These are phyloP conservation scores for Musa acuminata DNA, from an alignment of 176 grass and related monocot species.

Conservation along the genomic window DNA sequence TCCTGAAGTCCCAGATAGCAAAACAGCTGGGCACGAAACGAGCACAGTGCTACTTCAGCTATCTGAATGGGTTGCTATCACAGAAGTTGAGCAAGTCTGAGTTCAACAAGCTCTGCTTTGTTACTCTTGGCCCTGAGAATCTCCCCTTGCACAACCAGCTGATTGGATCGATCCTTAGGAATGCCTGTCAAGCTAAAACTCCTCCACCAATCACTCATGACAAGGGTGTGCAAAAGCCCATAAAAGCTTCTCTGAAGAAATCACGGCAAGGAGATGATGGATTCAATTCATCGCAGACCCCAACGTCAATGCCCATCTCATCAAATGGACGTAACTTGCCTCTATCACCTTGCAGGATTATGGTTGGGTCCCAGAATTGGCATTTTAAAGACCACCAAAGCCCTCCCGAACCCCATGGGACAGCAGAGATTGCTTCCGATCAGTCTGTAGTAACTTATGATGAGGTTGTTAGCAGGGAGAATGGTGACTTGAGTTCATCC, in stretches of 20 bases:
- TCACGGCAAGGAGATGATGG: conserved; percentile 13
- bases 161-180: conserved; percentile 50
- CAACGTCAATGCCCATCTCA: background rate
- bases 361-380: background rate
- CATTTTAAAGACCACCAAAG: conserved; percentile 36
- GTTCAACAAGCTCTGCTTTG: conserved; percentile 58
- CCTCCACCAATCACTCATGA: conserved; percentile 25
- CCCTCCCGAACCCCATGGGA: conserved; percentile 27
- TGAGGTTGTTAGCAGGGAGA: conserved; percentile 27
- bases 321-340: background rate
- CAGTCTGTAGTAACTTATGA: conserved; percentile 22
- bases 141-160: conserved; percentile 62
- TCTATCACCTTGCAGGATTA: too few relatives aligned
- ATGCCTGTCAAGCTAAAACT: conserved; percentile 45
- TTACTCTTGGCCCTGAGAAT: conserved; percentile 46
- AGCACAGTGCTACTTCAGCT: conserved; percentile 43
- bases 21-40: conserved; percentile 38
- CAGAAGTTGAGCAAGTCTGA: conserved; percentile 65
- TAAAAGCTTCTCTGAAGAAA: background rate
- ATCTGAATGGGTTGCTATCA: conserved; percentile 49
- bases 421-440: conserved; percentile 21
- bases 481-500: conserved; percentile 20
- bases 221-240: background rate
- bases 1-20: conserved; percentile 56
- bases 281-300: background rate